Evolutionary conservation across 495 filamentous ascomycete genomes (phyloP), one percentile per base, ranked within the genome.

Genomic region (Aspergillus leporis): DNA sequence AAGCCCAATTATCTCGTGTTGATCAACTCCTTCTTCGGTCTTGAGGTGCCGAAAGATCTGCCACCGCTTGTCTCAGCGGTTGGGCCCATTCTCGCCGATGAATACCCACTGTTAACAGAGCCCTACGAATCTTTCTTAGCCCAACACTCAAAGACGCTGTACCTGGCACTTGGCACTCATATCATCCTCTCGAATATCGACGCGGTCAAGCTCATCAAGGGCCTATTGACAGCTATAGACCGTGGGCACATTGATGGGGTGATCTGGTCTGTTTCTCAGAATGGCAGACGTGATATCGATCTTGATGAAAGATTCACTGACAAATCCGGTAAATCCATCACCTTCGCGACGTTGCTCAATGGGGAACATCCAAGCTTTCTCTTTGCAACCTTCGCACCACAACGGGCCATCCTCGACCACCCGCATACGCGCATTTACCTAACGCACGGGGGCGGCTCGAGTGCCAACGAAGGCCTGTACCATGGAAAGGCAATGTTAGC

Each of bases 1-100:
- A 78, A 78, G 53, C 74, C 73, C 1, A 65, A 76, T 47, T 75
- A 77, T 56, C 66, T 78, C 5, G 34, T 72, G 2, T 63, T 78
- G 22, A 68, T 78, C 30, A 78, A 77, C 48, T 74, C 73, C 0
- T 77, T 78, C 56, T 71, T 66, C 21, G 75, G 75, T 2, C 59
- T 78, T 6, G 75, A 78, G 40, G 65, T 67, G 9, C 68, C 74
- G 0, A 66, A 67, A 40, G 75, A 78, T 59, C 47, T 77, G 7
- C 75, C 75, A 2, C 74, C 75, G 52, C 60, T 30, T 56, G 66
- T 41, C 63, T 22, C 67, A 10, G 49, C 69, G 5, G 66, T 77
- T 7, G 75, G 75, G 0, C 75, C 75, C 18, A 54, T 78, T 5
- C 57, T 78, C 8, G 48, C 56, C 8, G 69, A 72, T 41, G 50